A percentile compares a stretch with the other conserved stretches of the same genome.
Evolutionary conservation across 768 basidiomycete species (phyloP).

Genomic region (Mycena rosella): DNA sequence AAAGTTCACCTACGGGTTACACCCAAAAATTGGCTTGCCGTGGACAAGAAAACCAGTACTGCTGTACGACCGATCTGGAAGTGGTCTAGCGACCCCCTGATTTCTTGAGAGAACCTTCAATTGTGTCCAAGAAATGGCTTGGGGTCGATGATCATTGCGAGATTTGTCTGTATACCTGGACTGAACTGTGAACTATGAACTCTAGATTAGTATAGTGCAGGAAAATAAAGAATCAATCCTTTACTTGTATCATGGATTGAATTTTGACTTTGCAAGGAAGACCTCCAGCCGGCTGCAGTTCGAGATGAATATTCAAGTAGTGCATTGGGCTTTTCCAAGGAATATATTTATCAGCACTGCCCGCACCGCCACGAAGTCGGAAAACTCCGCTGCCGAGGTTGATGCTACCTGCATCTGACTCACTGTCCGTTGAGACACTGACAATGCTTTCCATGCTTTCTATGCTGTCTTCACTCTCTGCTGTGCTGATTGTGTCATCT

Average conservation of each 20-base stretch:
- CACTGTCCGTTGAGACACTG: not conserved
- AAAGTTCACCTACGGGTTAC: not conserved
- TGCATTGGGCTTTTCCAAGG: too few relatives aligned
- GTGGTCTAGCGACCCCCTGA: not conserved
- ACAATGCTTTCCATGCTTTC: not conserved
- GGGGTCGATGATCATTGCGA: not conserved
- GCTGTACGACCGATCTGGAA: constrained; percentile 12
- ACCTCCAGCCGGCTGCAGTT: not conserved
- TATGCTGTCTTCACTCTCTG: not conserved
- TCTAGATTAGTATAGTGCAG: not conserved
- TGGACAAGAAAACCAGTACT: not conserved
- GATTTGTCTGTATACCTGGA: not conserved
- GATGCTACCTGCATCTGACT: not conserved
- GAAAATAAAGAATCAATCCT: not conserved
- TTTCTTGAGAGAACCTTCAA: not conserved
- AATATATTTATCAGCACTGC: too few relatives aligned
- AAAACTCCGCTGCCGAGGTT: not conserved
- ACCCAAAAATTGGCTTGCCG: not conserved
- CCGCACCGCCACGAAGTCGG: not conserved
- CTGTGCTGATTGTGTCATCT: not conserved
- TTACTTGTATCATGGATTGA: not conserved
- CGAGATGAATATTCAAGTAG: not conserved
- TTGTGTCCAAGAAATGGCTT: not conserved
- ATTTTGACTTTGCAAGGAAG: not conserved
- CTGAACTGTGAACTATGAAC: not conserved